A percentile compares a stretch with the other conserved stretches of the same genome.
phyloP scores from a whole-genome alignment of 2,329 filamentous ascomycete species.

The Colletotrichum melonis region DNA sequence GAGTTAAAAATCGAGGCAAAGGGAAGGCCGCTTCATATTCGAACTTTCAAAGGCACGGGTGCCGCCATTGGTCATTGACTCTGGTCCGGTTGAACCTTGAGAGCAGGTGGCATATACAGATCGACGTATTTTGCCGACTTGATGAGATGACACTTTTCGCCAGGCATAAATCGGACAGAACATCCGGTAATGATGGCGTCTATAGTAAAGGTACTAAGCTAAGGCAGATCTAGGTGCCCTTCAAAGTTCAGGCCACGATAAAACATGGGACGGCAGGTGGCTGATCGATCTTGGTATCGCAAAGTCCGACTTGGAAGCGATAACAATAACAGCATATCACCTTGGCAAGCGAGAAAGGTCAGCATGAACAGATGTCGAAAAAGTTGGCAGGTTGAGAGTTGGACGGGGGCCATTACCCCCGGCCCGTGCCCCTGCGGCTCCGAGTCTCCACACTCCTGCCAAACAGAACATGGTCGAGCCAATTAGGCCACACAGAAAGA shows the following conservation, averaged over 20 bases:
- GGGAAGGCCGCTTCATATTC: not conserved
- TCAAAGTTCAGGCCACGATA: not conserved
- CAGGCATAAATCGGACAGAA: not conserved
- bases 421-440: not conserved
- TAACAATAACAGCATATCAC: not conserved
- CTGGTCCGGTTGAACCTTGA: not conserved
- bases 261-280: not conserved
- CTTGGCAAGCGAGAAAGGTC: not conserved
- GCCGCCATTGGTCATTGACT: no score
- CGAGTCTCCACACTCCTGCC: not conserved
- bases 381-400: not conserved
- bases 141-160: constrained; percentile 9
- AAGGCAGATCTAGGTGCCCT: not conserved
- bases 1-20: no score
- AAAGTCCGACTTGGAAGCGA: not conserved
- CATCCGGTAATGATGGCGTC: not conserved
- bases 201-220: not conserved
- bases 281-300: not conserved
- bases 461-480: constrained; percentile 16
- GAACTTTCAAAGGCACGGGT: not conserved
- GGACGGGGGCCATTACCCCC: constrained; percentile 7
- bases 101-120: not conserved
- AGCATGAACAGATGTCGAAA: not conserved
- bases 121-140: not conserved
- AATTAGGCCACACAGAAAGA: not conserved